phyloP scores from a whole-genome alignment of 176 grass and related monocot genomes.

The Secale cereale region DNA sequence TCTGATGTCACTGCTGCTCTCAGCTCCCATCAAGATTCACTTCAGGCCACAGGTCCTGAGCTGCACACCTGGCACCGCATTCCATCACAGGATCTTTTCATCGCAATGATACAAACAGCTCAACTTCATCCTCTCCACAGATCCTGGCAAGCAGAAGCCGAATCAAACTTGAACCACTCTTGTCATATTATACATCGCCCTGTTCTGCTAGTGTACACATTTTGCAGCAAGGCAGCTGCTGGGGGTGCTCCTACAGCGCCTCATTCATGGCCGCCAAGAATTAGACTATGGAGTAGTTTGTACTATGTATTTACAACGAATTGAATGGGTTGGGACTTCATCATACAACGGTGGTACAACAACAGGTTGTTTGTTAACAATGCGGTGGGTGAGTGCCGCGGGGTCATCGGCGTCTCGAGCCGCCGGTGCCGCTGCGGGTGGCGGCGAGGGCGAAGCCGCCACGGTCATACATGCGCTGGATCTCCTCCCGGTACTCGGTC shows the following conservation, averaged over 20 bases:
- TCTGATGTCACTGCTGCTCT: constrained; percentile 28
- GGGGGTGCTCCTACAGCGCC: neutral
- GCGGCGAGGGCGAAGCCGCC: constrained; percentile 55
- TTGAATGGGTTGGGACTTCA: constrained; percentile 23
- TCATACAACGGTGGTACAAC: constrained; percentile 16
- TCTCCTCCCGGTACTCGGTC: constrained; percentile 76
- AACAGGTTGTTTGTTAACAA: neutral
- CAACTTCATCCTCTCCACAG: neutral
- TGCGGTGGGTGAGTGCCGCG: neutral
- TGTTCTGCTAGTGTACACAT: constrained; percentile 5
- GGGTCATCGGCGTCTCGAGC: constrained; percentile 35
- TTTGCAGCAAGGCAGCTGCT: neutral
- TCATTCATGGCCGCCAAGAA: constrained; percentile 1
- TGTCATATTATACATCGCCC: neutral
- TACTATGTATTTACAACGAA: constrained; percentile 44
- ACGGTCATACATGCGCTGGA: constrained; percentile 94
- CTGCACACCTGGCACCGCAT: constrained; percentile 6
- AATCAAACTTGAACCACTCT: constrained; percentile 22
- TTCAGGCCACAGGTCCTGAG: neutral
- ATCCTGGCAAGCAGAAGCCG: constrained; percentile 28
- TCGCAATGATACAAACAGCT: neutral
- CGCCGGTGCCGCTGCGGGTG: constrained; percentile 22
- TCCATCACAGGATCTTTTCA: constrained; percentile 23
- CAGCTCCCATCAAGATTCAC: neutral
- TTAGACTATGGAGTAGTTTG: constrained; percentile 21